Evolutionary conservation across 352 stramenopile genomes (phyloP), one percentile per base, ranked within the genome.

Genomic region (Phytophthora citrophthora): DNA sequence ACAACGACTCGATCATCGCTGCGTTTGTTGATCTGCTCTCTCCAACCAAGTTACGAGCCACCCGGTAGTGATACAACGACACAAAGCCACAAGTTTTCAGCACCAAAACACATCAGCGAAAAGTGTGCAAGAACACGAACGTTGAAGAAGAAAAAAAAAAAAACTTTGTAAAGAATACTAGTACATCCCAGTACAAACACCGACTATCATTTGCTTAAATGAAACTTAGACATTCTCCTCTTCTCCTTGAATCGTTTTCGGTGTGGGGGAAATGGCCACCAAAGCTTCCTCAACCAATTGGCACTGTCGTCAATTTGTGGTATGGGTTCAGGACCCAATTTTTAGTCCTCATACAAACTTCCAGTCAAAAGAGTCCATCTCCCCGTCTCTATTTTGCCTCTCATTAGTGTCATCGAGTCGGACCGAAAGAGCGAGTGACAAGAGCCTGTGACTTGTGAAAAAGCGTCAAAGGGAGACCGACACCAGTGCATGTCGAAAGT

Each of bases 381-480:
- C 46, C 54, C 34, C 59, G 41, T 50, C 16, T 50, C 45, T 54
- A 38, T 26, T 53, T 31, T 53, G 43, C 49, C 41, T 70, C 55
- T 70, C 62, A 70, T 50, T 59, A 51, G 54, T 26, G 55, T 54
- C 43, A 56, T 63, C 55, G 55, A 63, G 55, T 63, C 55, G 55
- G 55, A 63, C 55, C 55, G 46, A 59, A 53, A 57, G 56, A 64
- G 29, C 56, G 57, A 59, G 52, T 63, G n/a, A n/a, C n/a, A 20
- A 20, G 41, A 69, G 20, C 16, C 54, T 55, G 53, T 52, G 53
- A 69, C 61, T 69, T 69, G 61, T 65, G 54, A 59, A 27, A 31
- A 26, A 16, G 12, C 13, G 32, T 4, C 48, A 45, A 45, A 46
- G 29, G 46, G 34, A 57, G 46, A 55, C 54, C 43, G 20, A 20